Percentiles rank a stretch among this genome's conserved stretches.
Conservation (phyloP, 2,329 filamentous ascomycete species). For the Apiospora marii region DNA sequence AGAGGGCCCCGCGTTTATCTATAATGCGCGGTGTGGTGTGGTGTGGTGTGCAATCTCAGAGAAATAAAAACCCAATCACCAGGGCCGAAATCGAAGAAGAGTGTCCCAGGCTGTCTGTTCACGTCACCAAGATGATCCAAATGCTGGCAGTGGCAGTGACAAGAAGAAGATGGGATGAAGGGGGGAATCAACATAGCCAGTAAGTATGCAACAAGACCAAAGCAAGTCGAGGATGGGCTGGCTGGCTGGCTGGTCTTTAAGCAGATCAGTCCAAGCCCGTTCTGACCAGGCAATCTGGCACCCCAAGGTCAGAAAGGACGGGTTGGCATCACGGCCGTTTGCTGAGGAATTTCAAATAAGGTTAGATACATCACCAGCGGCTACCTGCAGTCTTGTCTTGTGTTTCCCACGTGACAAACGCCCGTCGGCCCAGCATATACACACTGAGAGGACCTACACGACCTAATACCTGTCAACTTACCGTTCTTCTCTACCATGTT, state of each 20-base stretch:
- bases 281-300: conserved; percentile 18
- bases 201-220: conserved; percentile 2
- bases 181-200: conserved; percentile 16
- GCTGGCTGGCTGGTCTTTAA: neutral
- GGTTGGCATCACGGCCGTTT: conserved; percentile 42
- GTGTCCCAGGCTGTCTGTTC: neutral
- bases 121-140: neutral
- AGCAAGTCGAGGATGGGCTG: neutral
- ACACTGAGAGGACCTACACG: neutral
- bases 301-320: neutral
- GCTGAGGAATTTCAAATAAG: conserved; percentile 45
- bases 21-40: conserved; percentile 34
- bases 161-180: conserved; percentile 16
- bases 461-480: neutral
- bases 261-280: neutral
- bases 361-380: conserved; percentile 46
- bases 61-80: neutral
- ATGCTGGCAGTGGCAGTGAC: neutral
- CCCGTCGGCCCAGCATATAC: conserved; percentile 24
- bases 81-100: conserved; percentile 7
- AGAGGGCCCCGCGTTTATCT: conserved; percentile 37
- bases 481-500: neutral
- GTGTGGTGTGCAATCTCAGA: neutral
- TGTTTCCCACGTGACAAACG: conserved; percentile 51
- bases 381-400: conserved; percentile 45